Conservation (phyloP, 768 basidiomycete species). For the Boletus subparvulus region DNA sequence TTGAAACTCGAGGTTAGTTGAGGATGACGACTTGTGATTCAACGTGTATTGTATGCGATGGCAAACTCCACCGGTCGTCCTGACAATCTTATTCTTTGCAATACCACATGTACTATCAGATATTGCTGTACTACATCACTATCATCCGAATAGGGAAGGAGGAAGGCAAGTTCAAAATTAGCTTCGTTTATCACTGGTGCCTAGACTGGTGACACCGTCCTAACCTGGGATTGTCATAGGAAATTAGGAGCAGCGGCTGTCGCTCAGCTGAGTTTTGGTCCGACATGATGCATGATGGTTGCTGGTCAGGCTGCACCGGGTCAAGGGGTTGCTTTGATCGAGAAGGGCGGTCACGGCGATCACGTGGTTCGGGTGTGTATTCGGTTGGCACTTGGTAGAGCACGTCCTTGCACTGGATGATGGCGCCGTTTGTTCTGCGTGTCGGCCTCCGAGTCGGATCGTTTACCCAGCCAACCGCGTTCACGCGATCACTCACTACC, state of each 20-base stretch:
- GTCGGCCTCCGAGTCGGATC: conserved; percentile 15
- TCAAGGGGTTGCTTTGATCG: too few relatives aligned
- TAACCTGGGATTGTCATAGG: conserved; percentile 15
- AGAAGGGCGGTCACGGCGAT: not conserved
- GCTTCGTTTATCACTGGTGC: too few relatives aligned
- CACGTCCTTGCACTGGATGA: not conserved
- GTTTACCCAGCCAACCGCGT: conserved; percentile 1
- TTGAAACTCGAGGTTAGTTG: conserved; percentile 82
- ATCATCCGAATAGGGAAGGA: conserved; percentile 25
- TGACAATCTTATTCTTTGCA: not conserved
- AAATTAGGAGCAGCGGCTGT: conserved; percentile 45
- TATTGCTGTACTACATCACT: not conserved
- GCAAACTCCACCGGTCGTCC: not conserved
- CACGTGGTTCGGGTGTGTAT: conserved; percentile 9
- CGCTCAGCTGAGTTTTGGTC: conserved; percentile 44
- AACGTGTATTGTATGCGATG: not conserved
- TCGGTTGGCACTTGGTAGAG: not conserved
- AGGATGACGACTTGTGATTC: conserved; percentile 7
- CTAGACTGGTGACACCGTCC: too few relatives aligned
- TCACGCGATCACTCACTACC: not conserved
- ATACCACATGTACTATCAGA: not conserved
- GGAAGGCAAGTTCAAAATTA: not conserved
- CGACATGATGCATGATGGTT: too few relatives aligned
- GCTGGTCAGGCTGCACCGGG: conserved; percentile 13
- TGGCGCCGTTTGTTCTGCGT: conserved; percentile 18